Evolutionary conservation across 768 basidiomycete species (phyloP), one percentile per base, ranked within the genome.

Genomic region (Cantharellus anzutake): DNA sequence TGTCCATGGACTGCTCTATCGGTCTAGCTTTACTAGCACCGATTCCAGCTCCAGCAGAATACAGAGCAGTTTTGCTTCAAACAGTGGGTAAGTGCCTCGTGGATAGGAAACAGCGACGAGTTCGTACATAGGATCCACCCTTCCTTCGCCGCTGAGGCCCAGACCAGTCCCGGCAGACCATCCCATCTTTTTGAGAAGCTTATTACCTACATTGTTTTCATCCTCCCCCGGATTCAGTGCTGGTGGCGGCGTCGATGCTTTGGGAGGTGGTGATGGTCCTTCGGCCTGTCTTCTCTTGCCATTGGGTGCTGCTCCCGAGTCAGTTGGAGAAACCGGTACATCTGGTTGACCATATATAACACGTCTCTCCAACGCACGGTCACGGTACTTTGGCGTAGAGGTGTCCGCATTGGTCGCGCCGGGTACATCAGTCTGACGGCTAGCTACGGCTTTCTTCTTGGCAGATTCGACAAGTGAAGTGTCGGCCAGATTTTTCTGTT

Each of bases 121-220:
- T 29, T 29, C 20, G 20, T 29, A 85, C 82, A 97, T 81, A 7
- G 93, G 92, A 60, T 93, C 89, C 5, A 89, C 82, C 60, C 91
- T 72, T 51, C 93, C 93, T 58, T 88, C 86, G 3, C 86, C 86
- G 53, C 77, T 76, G 4, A 80, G 77, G 0, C 94, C 94, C 44
- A 98, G 71, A 1, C 94, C 93, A 14, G 78, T 81, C 3, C 93
- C 93, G 66, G 86, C 85, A 63, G 78, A 86, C 93, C 93, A 98
- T 0, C 94, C 96, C 93, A 98, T 97, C 80, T 94, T 93, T 70
- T 90, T 89, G 63, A 98, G 70, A 60, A 99, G 69, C 67, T 89
- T 92, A 67, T 93, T 93, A 3, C 96, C 96, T 5, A 90, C 79
- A 65, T 98, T 98, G 48, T 66, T 81, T 56, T 83, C 80, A 65